Evolutionary conservation across 2,329 filamentous ascomycete species (phyloP).

Genomic region (Fusarium piperis): DNA sequence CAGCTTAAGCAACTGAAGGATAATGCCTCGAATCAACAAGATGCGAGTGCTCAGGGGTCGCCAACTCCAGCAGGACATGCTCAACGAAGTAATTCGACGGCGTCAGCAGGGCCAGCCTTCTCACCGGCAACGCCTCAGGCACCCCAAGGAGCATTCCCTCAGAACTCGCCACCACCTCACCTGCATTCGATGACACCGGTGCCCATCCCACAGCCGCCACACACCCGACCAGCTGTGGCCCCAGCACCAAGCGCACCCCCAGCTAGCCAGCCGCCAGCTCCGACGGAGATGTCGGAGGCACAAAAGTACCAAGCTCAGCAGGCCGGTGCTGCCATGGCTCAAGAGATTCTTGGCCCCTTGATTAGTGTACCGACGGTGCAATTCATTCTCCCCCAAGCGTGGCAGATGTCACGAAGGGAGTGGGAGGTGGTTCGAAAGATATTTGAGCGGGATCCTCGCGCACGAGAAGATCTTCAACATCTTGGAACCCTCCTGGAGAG

Average conservation of each 20-base stretch:
- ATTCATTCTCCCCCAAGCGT: constrained; percentile 75
- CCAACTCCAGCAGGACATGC: constrained; percentile 49
- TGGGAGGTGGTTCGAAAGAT: constrained; percentile 78
- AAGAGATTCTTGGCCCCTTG: constrained; percentile 71
- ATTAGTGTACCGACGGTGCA: constrained; percentile 72
- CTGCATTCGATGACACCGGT: constrained; percentile 49
- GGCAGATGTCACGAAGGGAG: constrained; percentile 74
- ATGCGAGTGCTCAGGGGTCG: constrained; percentile 37
- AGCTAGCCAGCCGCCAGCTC: constrained; percentile 28
- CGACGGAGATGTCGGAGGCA: constrained; percentile 44
- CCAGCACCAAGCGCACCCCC: constrained; percentile 18
- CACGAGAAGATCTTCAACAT: constrained; percentile 69
- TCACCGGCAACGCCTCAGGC: constrained; percentile 61
- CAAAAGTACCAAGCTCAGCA: constrained; percentile 56
- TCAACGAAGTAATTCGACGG: constrained; percentile 58
- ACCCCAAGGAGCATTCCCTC: constrained; percentile 47
- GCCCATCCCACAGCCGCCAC: constrained; percentile 49
- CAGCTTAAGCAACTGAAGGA: constrained; percentile 45
- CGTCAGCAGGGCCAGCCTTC: constrained; percentile 57
- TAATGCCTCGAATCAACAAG: constrained; percentile 11
- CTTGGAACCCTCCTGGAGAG: constrained; percentile 66
- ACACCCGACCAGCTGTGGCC: constrained; percentile 26
- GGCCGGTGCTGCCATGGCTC: constrained; percentile 66
- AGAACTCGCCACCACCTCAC: constrained; percentile 46
- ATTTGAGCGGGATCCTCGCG: constrained; percentile 70